Percentiles rank a stretch among this genome's conserved stretches.
Evolutionary conservation across 371 early-diverging fungal species (phyloP).

Genomic region (Basidiobolus heterosporus): DNA sequence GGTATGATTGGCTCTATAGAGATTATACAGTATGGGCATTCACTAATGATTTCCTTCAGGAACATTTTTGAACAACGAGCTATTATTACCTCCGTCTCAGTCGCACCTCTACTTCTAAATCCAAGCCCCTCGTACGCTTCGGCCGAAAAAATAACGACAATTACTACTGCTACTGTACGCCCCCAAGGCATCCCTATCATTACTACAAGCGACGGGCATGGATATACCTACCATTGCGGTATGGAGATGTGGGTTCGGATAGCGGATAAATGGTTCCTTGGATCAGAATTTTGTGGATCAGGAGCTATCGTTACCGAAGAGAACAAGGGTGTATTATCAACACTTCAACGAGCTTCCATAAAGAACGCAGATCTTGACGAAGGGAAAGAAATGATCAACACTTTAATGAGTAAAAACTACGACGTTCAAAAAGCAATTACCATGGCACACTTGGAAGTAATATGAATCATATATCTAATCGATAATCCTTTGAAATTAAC

Average conservation of each 20-base stretch:
- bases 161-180: slow-evolving; percentile 37
- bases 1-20: slow-evolving; percentile 18
- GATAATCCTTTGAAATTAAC: background rate
- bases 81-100: slow-evolving; percentile 26
- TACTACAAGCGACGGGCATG: slow-evolving; percentile 47
- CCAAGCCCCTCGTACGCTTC: slow-evolving; percentile 13
- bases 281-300: slow-evolving; percentile 34
- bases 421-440: slow-evolving; percentile 12
- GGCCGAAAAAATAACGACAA: slow-evolving; percentile 20
- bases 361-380: slow-evolving; percentile 5
- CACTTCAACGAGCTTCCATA: background rate
- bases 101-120: slow-evolving; percentile 32
- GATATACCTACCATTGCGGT: slow-evolving; percentile 46
- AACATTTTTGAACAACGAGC: slow-evolving; percentile 28
- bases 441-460: slow-evolving; percentile 19
- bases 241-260: slow-evolving; percentile 62
- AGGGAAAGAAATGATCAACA: slow-evolving; percentile 10
- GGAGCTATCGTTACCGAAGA: slow-evolving; percentile 2
- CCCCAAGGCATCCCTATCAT: slow-evolving; percentile 53
- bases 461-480: background rate
- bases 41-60: slow-evolving; percentile 12
- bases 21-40: background rate
- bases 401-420: background rate
- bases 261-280: slow-evolving; percentile 37
- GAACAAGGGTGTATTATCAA: background rate